Base-by-base conservation (phyloP, 345 rosid genomes). In the Xanthoceras sorbifolium region DNA sequence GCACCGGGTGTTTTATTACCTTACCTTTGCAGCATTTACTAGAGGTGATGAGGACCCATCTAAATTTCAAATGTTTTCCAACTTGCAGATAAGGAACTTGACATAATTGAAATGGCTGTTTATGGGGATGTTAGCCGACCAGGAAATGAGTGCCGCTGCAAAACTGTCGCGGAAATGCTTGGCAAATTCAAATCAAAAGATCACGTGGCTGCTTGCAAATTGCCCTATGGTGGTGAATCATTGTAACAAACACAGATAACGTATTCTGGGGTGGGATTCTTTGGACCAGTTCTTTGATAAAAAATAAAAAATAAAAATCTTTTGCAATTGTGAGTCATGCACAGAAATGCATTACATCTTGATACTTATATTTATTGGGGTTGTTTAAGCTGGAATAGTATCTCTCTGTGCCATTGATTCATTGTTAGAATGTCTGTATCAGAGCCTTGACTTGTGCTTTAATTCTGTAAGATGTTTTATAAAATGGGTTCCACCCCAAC, bases 101-200 rank as follows among this genome's bases (percentile, higher is more conserved):
- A 93, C 87, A 78, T 93, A 67, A 90, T 92, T 4, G 98, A 95
- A 88, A 93, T 92, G 99, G 99, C 98, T 44, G 98, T 93, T 80
- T 95, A 92, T 71, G 99, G 98, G 54, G 93, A 95, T 69, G 94
- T 95, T 25, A 79, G 87, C 57, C 90, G 98, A 67, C 96, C 98
- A 8, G 99, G 98, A 69, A 95, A 93, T 52, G 87, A 90, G 67
- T 95, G 98, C 79, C 92, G 90, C n/a, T 93, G 99, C 86, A 93
- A 87, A 86, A 89, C 92, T 1, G 86, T 92, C 63, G 98, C 97
- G 0, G 97, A 95, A 80, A 84, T 85, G 87, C 98, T 95, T 40
- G 98, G 98, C 75, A 69, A 84, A 70, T 74, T 23, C 82, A 89
- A 93, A 88, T 68, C 96, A n/a, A 95, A 90, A 85, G 93, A 92